Conservation (phyloP, 2,329 filamentous ascomycete genomes). For the Phyllosticta capitalensis region DNA sequence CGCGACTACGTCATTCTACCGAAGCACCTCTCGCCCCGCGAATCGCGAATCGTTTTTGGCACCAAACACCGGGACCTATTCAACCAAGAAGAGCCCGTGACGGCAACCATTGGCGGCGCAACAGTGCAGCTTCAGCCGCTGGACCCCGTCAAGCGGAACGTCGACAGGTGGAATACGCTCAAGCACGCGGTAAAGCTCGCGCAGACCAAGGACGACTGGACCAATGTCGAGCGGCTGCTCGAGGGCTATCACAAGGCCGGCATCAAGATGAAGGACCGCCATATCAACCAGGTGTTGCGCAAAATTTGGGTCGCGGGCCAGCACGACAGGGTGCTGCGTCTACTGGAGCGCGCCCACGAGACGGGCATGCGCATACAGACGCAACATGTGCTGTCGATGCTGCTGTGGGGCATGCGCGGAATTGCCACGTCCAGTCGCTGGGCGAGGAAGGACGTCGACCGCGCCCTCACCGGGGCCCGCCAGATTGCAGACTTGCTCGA, state of each 20-base stretch:
- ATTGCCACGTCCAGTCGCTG: slow-evolving; percentile 26
- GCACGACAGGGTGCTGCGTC: slow-evolving; percentile 23
- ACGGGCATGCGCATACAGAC: slow-evolving; percentile 20
- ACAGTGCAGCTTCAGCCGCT: slow-evolving; percentile 26
- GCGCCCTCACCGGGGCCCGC: slow-evolving; percentile 30
- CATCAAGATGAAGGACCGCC: slow-evolving; percentile 6
- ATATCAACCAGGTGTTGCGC: slow-evolving; percentile 17
- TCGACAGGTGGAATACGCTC: slow-evolving; percentile 14
- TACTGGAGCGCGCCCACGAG: slow-evolving; percentile 18
- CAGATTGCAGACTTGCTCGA: slow-evolving; percentile 34
- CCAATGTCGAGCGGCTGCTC: slow-evolving; percentile 25
- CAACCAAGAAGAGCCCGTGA: slow-evolving; percentile 28
- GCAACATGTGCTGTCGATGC: slow-evolving; percentile 19
- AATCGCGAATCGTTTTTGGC: slow-evolving; percentile 35
- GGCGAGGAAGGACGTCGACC: slow-evolving; percentile 27
- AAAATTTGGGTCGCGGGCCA: slow-evolving; percentile 15
- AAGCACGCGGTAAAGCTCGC: background rate
- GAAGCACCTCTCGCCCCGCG: slow-evolving; percentile 30
- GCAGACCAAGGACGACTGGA: slow-evolving; percentile 20
- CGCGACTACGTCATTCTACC: slow-evolving; percentile 38
- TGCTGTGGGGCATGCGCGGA: slow-evolving; percentile 28
- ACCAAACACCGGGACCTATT: slow-evolving; percentile 32
- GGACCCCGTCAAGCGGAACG: slow-evolving; percentile 18
- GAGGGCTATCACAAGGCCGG: slow-evolving; percentile 23
- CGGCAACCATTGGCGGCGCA: slow-evolving; percentile 31